Base-by-base conservation (phyloP, 164 flowering plant species). In the Aristolochia fimbriata region DNA sequence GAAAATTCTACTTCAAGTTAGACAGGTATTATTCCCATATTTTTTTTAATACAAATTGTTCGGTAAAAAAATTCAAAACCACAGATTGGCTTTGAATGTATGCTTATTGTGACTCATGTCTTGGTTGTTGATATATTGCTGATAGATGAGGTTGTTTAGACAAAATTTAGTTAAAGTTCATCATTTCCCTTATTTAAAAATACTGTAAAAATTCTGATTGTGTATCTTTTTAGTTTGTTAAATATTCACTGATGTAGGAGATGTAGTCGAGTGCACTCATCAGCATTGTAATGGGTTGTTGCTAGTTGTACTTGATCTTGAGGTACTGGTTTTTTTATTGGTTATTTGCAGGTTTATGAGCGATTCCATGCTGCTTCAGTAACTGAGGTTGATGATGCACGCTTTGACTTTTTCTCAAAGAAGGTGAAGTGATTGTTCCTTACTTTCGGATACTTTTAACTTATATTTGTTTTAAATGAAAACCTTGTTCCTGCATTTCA, bases 1-100 rank as follows among this genome's bases (percentile, higher is more conserved):
- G 16, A 87, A 86, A 77, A 84, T 93, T 5, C 43, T 87, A 37
- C 79, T 76, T 61, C 88, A 72, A 81, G 88, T 80, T 16, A 81
- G 82, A 14, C 98, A 92, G 96, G 97, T 87, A 51, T 23, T 11
- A 23, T 22, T 0, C 2, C 16, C 16, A 22, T 22, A 8, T 13
- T 12, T 24, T 11, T 52, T 14, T 5, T 13, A 13, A 52, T 15
- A 23, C 17, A 23, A 22, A 12, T 52, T 0, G 14, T 24, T 21
- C 0, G 4, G 14, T 24, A 13, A 20, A 20, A 19, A 20, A 13
- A 0, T n/a, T 13, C 14, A 49, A n/a, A 49, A 49, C 19, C 19
- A n/a, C 19, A 17, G 52, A n/a, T 49, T 17, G 19, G 6, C 52
- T 49, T 49, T n/a, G 21, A 49, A 27, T 27, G n/a, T n/a, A n/a